A percentile compares a stretch with the other conserved stretches of the same genome.
These are phyloP conservation scores for Macrocybe gigantea DNA, from an alignment of 768 basidiomycete genomes.

Conservation along the genomic window DNA sequence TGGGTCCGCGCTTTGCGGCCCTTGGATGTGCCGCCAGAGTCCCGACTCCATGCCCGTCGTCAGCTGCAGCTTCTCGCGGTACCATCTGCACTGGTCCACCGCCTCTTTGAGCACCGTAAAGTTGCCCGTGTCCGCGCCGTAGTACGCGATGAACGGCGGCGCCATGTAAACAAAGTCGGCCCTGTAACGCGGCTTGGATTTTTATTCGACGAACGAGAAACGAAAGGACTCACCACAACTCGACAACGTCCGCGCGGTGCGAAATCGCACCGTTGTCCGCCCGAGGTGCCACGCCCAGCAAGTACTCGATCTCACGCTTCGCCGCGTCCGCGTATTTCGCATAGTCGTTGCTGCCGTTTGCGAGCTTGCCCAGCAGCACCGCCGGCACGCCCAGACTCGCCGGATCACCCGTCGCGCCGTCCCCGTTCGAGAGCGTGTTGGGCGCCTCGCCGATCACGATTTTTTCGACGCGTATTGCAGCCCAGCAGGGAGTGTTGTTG, in stretches of 20 bases:
- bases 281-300: slow-evolving; percentile 30
- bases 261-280: slow-evolving; percentile 41
- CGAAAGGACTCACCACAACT: slow-evolving; percentile 31
- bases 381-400: slow-evolving; percentile 44
- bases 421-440: slow-evolving; percentile 28
- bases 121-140: slow-evolving; percentile 32
- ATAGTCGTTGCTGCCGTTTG: slow-evolving; percentile 1
- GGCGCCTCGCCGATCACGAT: slow-evolving; percentile 28
- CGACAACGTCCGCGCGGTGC: slow-evolving; percentile 29
- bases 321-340: slow-evolving; percentile 26
- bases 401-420: slow-evolving; percentile 40
- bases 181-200: slow-evolving; percentile 17
- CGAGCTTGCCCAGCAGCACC: slow-evolving; percentile 33
- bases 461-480: slow-evolving; percentile 33
- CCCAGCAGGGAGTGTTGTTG: slow-evolving; percentile 15
- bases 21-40: slow-evolving; percentile 38
- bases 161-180: slow-evolving; percentile 49
- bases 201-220: background rate
- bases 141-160: slow-evolving; percentile 45
- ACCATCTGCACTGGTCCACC: slow-evolving; percentile 32
- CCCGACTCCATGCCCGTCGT: slow-evolving; percentile 18
- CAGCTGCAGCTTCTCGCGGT: slow-evolving; percentile 28
- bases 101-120: slow-evolving; percentile 26
- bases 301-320: slow-evolving; percentile 21
- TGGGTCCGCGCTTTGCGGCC: slow-evolving; percentile 28